Evolutionary conservation across 805 yeast species (phyloP), one percentile per base, ranked within the genome.

Genomic region (Metschnikowia kunwiensis): DNA sequence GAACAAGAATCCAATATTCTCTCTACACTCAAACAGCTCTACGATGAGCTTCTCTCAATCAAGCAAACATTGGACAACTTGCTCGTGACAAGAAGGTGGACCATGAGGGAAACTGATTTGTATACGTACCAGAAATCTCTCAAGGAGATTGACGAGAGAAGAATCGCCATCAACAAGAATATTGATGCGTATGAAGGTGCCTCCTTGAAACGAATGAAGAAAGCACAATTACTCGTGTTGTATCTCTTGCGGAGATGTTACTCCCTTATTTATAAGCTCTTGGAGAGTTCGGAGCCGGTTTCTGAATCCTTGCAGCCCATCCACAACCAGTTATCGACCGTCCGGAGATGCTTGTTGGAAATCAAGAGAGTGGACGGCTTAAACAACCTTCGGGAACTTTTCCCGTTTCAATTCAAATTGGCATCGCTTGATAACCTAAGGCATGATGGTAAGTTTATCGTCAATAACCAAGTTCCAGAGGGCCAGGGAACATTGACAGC

Each of bases 401-500:
- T 89, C 54, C 99, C 98, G 5, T 93, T 86, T 58, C 97, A 93
- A 62, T 78, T 93, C 79, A 93, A 93, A 63, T 71, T 93, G 38
- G 93, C 94, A 2, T 81, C 93, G 11, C 72, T 93, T 42, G 98
- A 93, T 58, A 85, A 88, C 53, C 57, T 83, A 54, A 77, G 97
- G 54, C 72, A 66, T 10, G 97, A 93, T 57, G 99, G 99, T 6
- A 91, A 86, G 65, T 93, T 93, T 53, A 78, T 84, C 54, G 83
- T 87, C 30, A 86, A 85, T 43, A 86, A 80, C 34, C 85, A 86
- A 46, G 83, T 93, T 27, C 99, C 99, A 2, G 97, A 93, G 58
- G 99, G 99, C 9, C 99, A 93, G 62, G 98, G 97, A 5, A 79
- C 95, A n/a, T 69, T 93, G 45, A 88, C 80, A 58, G 95, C 95